Evolutionary conservation across 139 green algal species (phyloP), one percentile per base, ranked within the genome.

Genomic region (Micractinium sp.): DNA sequence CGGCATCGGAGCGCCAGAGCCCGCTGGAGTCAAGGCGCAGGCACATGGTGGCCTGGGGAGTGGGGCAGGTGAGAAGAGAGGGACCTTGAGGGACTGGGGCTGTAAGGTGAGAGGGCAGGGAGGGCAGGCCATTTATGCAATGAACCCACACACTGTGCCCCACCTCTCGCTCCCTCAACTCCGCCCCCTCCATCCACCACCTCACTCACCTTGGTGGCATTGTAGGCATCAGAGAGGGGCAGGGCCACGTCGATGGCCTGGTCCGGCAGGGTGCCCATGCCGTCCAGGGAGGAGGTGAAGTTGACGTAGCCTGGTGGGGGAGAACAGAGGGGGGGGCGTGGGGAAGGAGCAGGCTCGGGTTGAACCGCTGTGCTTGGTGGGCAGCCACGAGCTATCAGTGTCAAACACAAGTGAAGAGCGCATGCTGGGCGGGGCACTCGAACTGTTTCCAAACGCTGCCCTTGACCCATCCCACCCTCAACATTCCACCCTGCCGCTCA

Each of bases 1-100:
- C 47, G 61, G 63, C 61, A 63, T 87, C 82, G 14, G 63, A 79
- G 36, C 82, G 82, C 82, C 82, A 87, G 23, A 33, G 35, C 36
- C 82, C 82, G 27, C 2, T 20, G 1, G 67, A 60, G 82, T 87
- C 82, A 18, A 87, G 82, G 82, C 82, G 82, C 61, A 87, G 82
- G 82, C 82, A 87, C 63, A 78, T 87, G 82, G 82, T 36, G 63
- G 36, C 20, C 81, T 86, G 81, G 19, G 3, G 33, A 0, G n/a
- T 4, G 61, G 13, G 15, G 20, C 2, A 25, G 35, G 23, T 63
- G 5, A n/a, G n/a, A 29, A 1, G 33, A 31, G 73, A 47, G 73
- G n/a, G 69, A 15, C 9, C 9, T 27, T 27, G 20, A 13, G 69
- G 69, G 25, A 76, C 16, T 23, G 20, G 27, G 27, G 25, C 16